phyloP scores from a whole-genome alignment of 2,329 filamentous ascomycete species.

The Stromatinia cepivora region DNA sequence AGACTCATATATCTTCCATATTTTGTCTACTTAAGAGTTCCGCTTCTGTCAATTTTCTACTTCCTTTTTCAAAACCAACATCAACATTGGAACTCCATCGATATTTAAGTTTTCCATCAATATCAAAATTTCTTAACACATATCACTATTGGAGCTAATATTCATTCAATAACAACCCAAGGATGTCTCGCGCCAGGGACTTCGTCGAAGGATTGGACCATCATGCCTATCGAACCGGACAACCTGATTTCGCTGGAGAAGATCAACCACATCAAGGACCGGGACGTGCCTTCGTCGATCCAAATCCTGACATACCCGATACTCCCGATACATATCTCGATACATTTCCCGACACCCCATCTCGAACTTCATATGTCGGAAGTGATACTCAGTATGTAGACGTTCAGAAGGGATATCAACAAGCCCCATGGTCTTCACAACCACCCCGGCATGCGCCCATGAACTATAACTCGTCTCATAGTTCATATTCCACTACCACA shows the following conservation, averaged over 20 bases:
- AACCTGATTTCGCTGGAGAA: background rate
- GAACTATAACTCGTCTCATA: background rate
- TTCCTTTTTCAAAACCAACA: background rate
- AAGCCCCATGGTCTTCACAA: background rate
- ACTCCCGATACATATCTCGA: too few relatives aligned
- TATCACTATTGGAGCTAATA: background rate
- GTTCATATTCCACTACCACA: background rate
- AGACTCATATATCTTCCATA: background rate
- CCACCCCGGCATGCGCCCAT: too few relatives aligned
- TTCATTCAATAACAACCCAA: background rate
- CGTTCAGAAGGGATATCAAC: background rate
- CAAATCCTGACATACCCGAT: too few relatives aligned
- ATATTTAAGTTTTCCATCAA: too few relatives aligned
- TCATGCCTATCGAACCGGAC: background rate
- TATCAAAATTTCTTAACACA: background rate
- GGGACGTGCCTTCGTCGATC: background rate
- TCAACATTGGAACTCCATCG: background rate
- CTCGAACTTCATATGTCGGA: too few relatives aligned
- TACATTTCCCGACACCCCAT: too few relatives aligned
- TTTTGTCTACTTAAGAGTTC: background rate
- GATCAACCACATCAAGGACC: background rate
- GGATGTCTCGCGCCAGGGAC: background rate
- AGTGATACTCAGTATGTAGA: too few relatives aligned
- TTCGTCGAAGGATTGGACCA: too few relatives aligned
- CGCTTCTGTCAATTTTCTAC: background rate